phyloP scores from a whole-genome alignment of 192 early-diverging fungal species.

The Helicostylum pulchrum region DNA sequence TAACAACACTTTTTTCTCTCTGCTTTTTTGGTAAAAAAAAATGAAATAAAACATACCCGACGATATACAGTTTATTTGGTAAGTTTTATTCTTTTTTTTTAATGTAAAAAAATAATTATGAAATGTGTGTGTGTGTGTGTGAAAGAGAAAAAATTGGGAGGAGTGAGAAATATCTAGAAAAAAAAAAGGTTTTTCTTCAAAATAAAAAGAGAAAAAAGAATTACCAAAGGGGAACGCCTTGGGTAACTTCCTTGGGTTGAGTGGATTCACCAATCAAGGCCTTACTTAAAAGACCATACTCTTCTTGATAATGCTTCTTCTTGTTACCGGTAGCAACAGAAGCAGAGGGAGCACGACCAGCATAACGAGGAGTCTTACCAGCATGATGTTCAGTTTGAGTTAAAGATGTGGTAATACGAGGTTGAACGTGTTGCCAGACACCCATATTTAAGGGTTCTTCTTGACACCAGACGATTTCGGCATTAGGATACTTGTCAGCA shows the following conservation, averaged over 20 bases:
- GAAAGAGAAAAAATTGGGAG: no score
- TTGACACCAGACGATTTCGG: constrained; percentile 91
- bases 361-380: constrained; percentile 46
- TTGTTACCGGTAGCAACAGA: constrained; percentile 92
- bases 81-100: background rate
- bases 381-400: constrained; percentile 69
- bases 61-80: no score
- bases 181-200: no score
- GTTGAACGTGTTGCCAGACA: constrained; percentile 84
- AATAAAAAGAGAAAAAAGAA: no score
- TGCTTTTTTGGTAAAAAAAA: no score
- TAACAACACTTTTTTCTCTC: no score
- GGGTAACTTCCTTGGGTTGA: constrained; percentile 63
- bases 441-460: constrained; percentile 96
- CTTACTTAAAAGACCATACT: constrained; percentile 66
- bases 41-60: no score
- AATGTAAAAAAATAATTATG: no score
- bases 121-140: no score
- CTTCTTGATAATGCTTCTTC: constrained; percentile 89
- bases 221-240: constrained; percentile 69
- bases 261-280: constrained; percentile 69
- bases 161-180: no score
- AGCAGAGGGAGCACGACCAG: constrained; percentile 86
- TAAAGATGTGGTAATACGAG: constrained; percentile 80
- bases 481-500: constrained; percentile 87